Base-by-base conservation (phyloP, 352 stramenopile genomes). In the Globisporangium recalcitrans region DNA sequence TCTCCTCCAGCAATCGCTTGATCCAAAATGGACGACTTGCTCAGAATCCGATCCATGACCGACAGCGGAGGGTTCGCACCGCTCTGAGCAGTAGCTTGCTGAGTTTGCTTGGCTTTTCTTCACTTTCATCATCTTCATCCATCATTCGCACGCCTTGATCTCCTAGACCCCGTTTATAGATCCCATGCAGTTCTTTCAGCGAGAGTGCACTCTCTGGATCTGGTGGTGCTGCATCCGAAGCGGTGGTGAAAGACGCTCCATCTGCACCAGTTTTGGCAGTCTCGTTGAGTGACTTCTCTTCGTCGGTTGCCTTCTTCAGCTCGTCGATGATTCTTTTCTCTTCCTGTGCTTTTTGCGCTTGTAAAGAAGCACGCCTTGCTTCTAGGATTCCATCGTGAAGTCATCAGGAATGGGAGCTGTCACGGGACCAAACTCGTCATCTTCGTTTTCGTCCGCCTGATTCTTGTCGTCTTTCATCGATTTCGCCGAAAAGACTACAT, bases 161-260 rank as follows among this genome's bases (percentile, higher is more conserved):
- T 4, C 84, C 84, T 16, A 93, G 69, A 1, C 84, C 84, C 32
- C 80, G 78, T 40, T 91, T 93, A 70, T 93, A 93, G 47, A 91
- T 93, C 34, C 68, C 80, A 53, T 93, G 80, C 16, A 93, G 63
- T 58, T 93, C 80, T 53, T 73, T 80, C 29, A 91, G 29, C 3
- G 82, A 88, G 8, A 91, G 49, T 16, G 62, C 58, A 47, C 74
- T 74, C 52, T 62, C 69, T 3, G 13, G 7, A 2, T 51, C 52
- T 22, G 44, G 36, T 16, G 16, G 26, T 51, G n/a, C 3, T 0
- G 21, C 21, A 40, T 24, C 6, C 27, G 16, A 24, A 36, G 44
- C 4, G 22, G 38, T 4, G 10, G 10, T 22, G 14, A 4, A 27
- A 27, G 10, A 13, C n/a, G 47, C 38, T 7, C 31, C 32, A 47